Base-by-base conservation (phyloP, 805 yeast genomes). In the Metschnikowia lachancei region DNA sequence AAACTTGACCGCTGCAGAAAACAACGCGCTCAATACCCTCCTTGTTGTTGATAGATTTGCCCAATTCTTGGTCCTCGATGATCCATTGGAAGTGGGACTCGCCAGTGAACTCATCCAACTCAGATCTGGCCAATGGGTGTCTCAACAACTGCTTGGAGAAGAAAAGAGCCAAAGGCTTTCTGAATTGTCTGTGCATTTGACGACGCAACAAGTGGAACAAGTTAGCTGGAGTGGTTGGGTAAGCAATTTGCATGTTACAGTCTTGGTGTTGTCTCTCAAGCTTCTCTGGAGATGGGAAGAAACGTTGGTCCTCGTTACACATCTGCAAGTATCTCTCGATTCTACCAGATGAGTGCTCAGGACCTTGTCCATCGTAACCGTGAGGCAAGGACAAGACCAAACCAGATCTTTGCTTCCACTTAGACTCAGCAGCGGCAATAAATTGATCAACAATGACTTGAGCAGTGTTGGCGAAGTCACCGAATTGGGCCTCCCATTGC, bases 301-400 rank as follows among this genome's bases (percentile, higher is more conserved):
- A 72, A 73, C 98, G 86, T 62, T 88, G 89, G 69, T 94, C 99
- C 75, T 94, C 99, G 67, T 91, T 91, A 64, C 96, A 85, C 65
- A 94, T 73, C 76, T 88, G 96, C 70, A 94, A 78, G 75, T 90
- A 94, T 77, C 99, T 85, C 77, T 94, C 99, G 45, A 94, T 72
- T 80, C 98, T 85, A 62, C 96, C 98, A 47, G 96, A 87, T 22
- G 99, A 94, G 74, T 94, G 99, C 77, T 94, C 99, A 56, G 99
- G 98, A 63, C 99, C 99, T 77, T 94, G 99, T 57, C 99, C 99
- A 68, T 94, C 99, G 69, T 91, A 94, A 75, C 99, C 99, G 68
- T 94, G 99, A 48, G 99, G 99, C 71, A 94, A 79, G 3, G 97
- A 88, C 59, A 94, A 74, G 32, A 94, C 96, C 50, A 94, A 66